Percentiles rank a stretch among this genome's conserved stretches.
These are phyloP conservation scores for Pythium brachiatum DNA, from an alignment of 352 stramenopile species.

Conservation along the genomic window DNA sequence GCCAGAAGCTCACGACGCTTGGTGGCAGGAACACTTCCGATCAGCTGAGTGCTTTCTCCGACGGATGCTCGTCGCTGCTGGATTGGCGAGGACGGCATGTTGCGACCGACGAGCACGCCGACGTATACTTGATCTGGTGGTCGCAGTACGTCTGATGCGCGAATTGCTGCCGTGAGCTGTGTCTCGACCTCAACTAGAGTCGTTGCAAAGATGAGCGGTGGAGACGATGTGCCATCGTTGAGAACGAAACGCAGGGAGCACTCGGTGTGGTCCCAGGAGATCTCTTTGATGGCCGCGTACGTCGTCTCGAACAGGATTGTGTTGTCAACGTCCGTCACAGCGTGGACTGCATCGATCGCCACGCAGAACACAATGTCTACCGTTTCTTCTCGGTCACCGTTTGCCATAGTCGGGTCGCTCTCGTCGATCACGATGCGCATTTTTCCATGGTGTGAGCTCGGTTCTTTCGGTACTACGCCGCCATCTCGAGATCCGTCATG, in stretches of 20 bases:
- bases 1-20: slow-evolving; percentile 50
- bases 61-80: slow-evolving; percentile 47
- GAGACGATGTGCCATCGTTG: slow-evolving; percentile 30
- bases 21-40: slow-evolving; percentile 28
- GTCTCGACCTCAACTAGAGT: slow-evolving; percentile 39
- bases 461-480: slow-evolving; percentile 26
- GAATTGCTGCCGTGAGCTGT: slow-evolving; percentile 36
- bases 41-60: background rate
- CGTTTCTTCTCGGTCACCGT: background rate
- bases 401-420: background rate
- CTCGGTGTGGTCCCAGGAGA: slow-evolving; percentile 67
- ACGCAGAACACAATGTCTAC: slow-evolving; percentile 52
- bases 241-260: slow-evolving; percentile 50
- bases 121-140: slow-evolving; percentile 59
- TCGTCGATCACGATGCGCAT: slow-evolving; percentile 27
- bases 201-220: slow-evolving; percentile 42
- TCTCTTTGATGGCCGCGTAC: slow-evolving; percentile 48
- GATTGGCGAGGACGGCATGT: slow-evolving; percentile 60
- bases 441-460: slow-evolving; percentile 42
- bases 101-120: slow-evolving; percentile 60
- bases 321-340: slow-evolving; percentile 32
- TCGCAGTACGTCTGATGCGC: slow-evolving; percentile 24
- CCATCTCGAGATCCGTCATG: background rate
- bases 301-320: slow-evolving; percentile 42
- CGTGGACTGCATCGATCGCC: slow-evolving; percentile 35